These are phyloP conservation scores for Zymoseptoria tritici DNA, from an alignment of 2,329 filamentous ascomycete genomes.

Conservation along the genomic window DNA sequence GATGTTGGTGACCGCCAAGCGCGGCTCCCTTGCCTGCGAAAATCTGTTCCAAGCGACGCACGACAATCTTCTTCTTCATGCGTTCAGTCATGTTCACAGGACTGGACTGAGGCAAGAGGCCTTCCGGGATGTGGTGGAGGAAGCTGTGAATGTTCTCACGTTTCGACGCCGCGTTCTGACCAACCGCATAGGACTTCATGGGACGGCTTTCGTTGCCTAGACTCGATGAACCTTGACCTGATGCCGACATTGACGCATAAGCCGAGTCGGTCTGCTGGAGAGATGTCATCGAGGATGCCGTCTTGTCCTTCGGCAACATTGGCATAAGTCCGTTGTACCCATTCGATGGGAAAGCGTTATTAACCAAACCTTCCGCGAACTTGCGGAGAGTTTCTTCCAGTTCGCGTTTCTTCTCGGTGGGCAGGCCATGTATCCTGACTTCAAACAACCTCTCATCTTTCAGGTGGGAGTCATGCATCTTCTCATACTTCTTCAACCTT, in stretches of 20 bases:
- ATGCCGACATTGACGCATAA: conserved; percentile 54
- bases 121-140: conserved; percentile 63
- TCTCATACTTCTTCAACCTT: conserved; percentile 63
- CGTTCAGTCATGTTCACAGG: conserved; percentile 57
- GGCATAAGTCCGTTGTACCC: conserved; percentile 32
- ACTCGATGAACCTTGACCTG: conserved; percentile 37
- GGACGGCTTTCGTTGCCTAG: neutral
- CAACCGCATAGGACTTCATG: conserved; percentile 5
- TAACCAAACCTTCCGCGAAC: conserved; percentile 59
- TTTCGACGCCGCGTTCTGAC: conserved; percentile 25
- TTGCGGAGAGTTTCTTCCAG: conserved; percentile 65
- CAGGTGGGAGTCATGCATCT: conserved; percentile 57
- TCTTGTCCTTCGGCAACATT: conserved; percentile 48
- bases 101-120: conserved; percentile 53
- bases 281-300: conserved; percentile 53
- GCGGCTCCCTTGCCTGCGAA: conserved; percentile 62
- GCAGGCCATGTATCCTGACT: conserved; percentile 67
- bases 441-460: conserved; percentile 75
- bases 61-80: conserved; percentile 68
- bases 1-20: conserved; percentile 40
- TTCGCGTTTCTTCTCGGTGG: conserved; percentile 65
- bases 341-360: conserved; percentile 32
- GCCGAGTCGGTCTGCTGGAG: conserved; percentile 45
- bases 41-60: conserved; percentile 68
- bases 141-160: conserved; percentile 62